Evolutionary conservation across 2,329 filamentous ascomycete genomes (phyloP).

Genomic region (Lasiodiplodia sp.): DNA sequence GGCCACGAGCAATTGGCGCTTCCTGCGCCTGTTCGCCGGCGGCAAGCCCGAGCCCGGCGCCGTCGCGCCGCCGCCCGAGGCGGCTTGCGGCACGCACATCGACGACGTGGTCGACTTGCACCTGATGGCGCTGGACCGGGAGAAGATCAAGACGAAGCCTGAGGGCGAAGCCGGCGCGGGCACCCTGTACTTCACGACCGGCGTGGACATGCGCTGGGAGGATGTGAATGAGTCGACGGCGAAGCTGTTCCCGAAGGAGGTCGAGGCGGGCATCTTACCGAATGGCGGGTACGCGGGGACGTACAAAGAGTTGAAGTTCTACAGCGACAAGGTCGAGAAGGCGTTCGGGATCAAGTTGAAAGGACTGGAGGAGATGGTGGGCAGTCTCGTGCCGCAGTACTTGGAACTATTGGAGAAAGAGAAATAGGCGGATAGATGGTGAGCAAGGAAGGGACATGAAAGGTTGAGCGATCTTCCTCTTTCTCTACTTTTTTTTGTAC

Average conservation of each 20-base stretch:
- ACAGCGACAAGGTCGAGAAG: background rate
- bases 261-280: constrained; percentile 20
- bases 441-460: no score
- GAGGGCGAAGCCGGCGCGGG: background rate
- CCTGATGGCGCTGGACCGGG: constrained; percentile 28
- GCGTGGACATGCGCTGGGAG: constrained; percentile 8
- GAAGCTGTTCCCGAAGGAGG: constrained; percentile 24
- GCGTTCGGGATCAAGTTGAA: constrained; percentile 17
- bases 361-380: background rate
- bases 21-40: constrained; percentile 6
- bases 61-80: background rate
- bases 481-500: no score
- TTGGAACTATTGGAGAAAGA: constrained; percentile 14
- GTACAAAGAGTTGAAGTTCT: background rate
- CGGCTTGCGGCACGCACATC: constrained; percentile 18
- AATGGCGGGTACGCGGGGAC: constrained; percentile 26
- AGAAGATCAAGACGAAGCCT: background rate
- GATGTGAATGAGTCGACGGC: constrained; percentile 8
- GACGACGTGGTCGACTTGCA: constrained; percentile 30
- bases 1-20: background rate
- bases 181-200: constrained; percentile 6
- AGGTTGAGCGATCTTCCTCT: no score
- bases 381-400: constrained; percentile 3
- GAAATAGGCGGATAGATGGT: background rate
- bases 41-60: background rate